Conservation (phyloP, 495 filamentous ascomycete species). For the Penicillium dipodomyicola region DNA sequence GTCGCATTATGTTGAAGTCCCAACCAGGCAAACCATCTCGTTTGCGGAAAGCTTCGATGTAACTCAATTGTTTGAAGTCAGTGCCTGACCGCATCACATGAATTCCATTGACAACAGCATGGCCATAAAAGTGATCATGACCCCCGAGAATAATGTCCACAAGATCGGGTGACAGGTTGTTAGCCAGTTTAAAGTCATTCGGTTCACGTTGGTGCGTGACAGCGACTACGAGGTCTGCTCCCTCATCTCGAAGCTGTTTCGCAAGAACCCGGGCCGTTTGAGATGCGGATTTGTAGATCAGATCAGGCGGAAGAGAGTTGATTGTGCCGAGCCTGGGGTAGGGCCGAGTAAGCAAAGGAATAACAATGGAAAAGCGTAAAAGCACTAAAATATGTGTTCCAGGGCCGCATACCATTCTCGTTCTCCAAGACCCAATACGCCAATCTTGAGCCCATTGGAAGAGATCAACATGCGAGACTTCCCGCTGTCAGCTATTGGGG, state of each 20-base stretch:
- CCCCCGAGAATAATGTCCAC: conserved; percentile 86
- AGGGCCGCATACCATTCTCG: conserved; percentile 52
- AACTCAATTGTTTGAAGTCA: conserved; percentile 88
- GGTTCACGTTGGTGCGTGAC: conserved; percentile 85
- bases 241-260: conserved; percentile 66
- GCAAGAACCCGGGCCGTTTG: conserved; percentile 68
- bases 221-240: conserved; percentile 76
- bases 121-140: conserved; percentile 85
- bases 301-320: conserved; percentile 73
- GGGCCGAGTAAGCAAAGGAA: background rate
- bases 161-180: conserved; percentile 59
- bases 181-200: conserved; percentile 78
- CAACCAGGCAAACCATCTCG: conserved; percentile 47
- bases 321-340: conserved; percentile 74
- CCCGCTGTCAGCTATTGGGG: conserved; percentile 66
- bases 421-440: conserved; percentile 81
- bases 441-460: conserved; percentile 81
- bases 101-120: conserved; percentile 69
- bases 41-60: conserved; percentile 69
- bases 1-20: conserved; percentile 73
- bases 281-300: conserved; percentile 76
- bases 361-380: too few relatives aligned
- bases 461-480: conserved; percentile 69
- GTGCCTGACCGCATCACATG: conserved; percentile 81
- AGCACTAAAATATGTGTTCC: background rate